Percentiles rank a stretch among this genome's conserved stretches.
Evolutionary conservation across 345 rosid genomes (phyloP).

Genomic region (Eucalyptus cloeziana): DNA sequence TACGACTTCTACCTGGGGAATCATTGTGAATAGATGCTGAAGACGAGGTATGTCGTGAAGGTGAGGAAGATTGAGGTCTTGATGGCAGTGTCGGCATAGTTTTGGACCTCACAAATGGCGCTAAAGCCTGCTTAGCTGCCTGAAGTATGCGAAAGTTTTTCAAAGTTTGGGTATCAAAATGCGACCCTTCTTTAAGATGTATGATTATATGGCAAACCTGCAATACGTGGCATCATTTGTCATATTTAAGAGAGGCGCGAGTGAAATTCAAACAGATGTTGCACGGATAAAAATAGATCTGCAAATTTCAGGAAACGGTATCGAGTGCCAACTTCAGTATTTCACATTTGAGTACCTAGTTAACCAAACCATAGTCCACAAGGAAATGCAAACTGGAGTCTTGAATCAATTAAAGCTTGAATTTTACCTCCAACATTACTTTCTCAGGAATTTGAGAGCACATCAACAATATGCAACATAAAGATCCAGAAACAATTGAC

Average conservation of each 20-base stretch:
- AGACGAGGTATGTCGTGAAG: constrained; percentile 13
- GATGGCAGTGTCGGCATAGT: constrained; percentile 30
- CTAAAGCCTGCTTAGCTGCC: constrained; percentile 56
- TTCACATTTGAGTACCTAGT: not conserved
- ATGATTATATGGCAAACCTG: constrained; percentile 85
- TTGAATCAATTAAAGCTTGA: not conserved
- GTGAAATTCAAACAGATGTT: not conserved
- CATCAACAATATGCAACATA: not conserved
- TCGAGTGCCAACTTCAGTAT: not conserved
- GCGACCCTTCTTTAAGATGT: constrained; percentile 56
- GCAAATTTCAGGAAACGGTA: not conserved
- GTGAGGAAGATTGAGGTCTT: constrained; percentile 30
- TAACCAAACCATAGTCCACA: not conserved
- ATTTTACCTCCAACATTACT: not conserved
- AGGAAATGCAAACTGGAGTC: not conserved
- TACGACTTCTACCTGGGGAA: constrained; percentile 43
- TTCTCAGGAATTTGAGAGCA: not conserved
- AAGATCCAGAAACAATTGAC: not conserved
- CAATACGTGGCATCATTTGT: constrained; percentile 13
- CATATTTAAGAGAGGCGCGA: not conserved
- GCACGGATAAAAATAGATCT: not conserved
- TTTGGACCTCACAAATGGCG: constrained; percentile 44
- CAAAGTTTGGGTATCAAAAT: constrained; percentile 49
- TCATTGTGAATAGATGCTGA: constrained; percentile 11
- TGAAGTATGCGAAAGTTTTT: constrained; percentile 69